Percentiles rank a stretch among this genome's conserved stretches.
These are phyloP conservation scores for Phytophthora quininea DNA, from an alignment of 352 stramenopile species.

Conservation along the genomic window DNA sequence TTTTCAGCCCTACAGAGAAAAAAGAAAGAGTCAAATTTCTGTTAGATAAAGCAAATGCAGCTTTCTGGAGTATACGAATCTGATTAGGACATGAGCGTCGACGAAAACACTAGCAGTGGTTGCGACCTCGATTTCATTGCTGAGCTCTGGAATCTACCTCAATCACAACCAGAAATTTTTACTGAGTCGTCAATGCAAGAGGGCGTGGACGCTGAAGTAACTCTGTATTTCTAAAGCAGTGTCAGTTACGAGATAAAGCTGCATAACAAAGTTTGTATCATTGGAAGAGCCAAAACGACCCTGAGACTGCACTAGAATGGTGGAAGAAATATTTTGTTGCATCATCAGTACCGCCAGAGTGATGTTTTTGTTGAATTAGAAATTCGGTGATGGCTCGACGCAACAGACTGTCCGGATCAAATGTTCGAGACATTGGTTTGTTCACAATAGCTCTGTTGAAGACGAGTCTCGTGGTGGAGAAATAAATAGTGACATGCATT, in stretches of 20 bases:
- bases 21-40: background rate
- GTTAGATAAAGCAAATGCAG: too few relatives aligned
- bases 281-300: background rate
- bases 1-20: background rate
- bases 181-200: conserved; percentile 9
- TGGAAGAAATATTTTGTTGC: conserved; percentile 8
- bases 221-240: conserved; percentile 10
- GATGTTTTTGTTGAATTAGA: background rate
- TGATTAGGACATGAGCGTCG: too few relatives aligned
- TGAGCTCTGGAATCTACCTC: conserved; percentile 1
- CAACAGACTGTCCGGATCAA: background rate
- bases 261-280: conserved; percentile 2
- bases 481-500: too few relatives aligned
- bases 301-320: conserved; percentile 8
- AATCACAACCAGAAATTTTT: background rate
- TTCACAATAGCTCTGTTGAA: background rate
- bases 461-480: background rate
- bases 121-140: too few relatives aligned
- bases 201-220: background rate
- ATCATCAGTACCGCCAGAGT: background rate
- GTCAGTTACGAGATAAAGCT: conserved; percentile 6
- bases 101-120: too few relatives aligned
- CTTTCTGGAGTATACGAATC: too few relatives aligned
- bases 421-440: background rate
- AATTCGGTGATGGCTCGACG: background rate